Evolutionary conservation across 257 asterid genomes (phyloP), one percentile per base, ranked within the genome.

Genomic region (Misopates orontium): DNA sequence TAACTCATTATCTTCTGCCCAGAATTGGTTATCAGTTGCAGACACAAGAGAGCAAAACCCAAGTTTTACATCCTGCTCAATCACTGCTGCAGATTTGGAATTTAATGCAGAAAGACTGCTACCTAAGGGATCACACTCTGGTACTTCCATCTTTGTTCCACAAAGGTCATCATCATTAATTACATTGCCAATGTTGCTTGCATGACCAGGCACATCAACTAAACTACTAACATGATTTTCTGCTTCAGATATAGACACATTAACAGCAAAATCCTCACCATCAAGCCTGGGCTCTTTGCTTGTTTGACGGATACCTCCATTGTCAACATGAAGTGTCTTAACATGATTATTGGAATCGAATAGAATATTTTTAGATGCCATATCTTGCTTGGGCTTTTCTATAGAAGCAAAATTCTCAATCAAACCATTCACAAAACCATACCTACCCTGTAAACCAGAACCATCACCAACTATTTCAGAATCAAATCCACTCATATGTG

Each of bases 21-120:
- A 57, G 60, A 79, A 65, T 61, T 59, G 71, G 31, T 71, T 71
- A 63, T 66, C 71, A 31, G 68, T 66, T 73, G 52, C 71, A 52
- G 79, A 52, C 19, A 77, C 58, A 74, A 82, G 78, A 73, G 75
- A 68, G 76, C 78, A 79, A 54, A 53, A 75, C 67, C 73, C 83
- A 70, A 78, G 73, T 48, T 75, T 60, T 16, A 65, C 73, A 54
- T 68, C 82, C 60, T 73, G 66, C 71, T 79, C 80, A 42, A 47
- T 64, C 56, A 69, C 73, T 58, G 42, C 17, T 36, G 71, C 11
- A 44, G 83, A 22, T 73, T 70, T 75, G 54, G 67, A 66, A 70
- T 73, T 71, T 64, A 73, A 21, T 69, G 39, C 69, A 71, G 61
- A 54, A 65, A 65, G 74, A 65, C 73, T 60, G 68, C 70, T 60